Base-by-base conservation (phyloP, 192 early-diverging fungal genomes). In the Coemansia sp. region DNA sequence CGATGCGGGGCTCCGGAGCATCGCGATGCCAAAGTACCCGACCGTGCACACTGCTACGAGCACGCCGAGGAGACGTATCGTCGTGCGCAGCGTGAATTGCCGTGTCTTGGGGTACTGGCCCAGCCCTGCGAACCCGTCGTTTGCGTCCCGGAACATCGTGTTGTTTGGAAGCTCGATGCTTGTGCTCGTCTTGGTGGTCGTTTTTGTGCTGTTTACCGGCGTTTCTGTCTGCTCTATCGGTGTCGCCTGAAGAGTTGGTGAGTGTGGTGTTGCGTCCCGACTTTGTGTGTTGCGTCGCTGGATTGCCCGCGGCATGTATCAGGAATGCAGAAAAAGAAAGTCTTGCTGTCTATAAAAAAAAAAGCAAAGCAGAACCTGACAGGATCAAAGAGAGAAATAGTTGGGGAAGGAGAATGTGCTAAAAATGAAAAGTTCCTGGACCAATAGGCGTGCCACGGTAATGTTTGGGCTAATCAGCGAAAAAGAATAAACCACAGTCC, bases 31-130 rank as follows among this genome's bases (percentile, higher is more conserved):
- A 60, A 71, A 45, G 53, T 71, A 71, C 31, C 62, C 69, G 1
- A 71, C 27, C 0, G 56, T 53, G 9, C 50, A 35, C 19, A 71
- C 43, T 5, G 24, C 50, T 5, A 61, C 42, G 1, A 60, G 23
- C 16, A 67, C 43, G 14, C 28, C 52, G 12, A 60, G 64, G 31
- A 77, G 47, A 18, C 74, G 74, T 11, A 71, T 11, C 55, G 60
- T 50, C 5, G 64, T 46, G 22, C 32, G 51, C 7, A 55, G 28
- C 18, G 64, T 52, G 10, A 70, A 21, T 5, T 56, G 56, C 10
- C 64, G 59, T 29, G 65, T 63, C 33, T 45, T 30, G 7, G 74
- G 74, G 44, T 77, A 77, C 49, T 77, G 74, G 5, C 74, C 74
- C 29, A 77, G 57, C 1, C 60, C 67, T 11, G 21, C 40, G 55